Evolutionary conservation across 352 stramenopile species (phyloP).

Genomic region (Phytophthora cryptogea): DNA sequence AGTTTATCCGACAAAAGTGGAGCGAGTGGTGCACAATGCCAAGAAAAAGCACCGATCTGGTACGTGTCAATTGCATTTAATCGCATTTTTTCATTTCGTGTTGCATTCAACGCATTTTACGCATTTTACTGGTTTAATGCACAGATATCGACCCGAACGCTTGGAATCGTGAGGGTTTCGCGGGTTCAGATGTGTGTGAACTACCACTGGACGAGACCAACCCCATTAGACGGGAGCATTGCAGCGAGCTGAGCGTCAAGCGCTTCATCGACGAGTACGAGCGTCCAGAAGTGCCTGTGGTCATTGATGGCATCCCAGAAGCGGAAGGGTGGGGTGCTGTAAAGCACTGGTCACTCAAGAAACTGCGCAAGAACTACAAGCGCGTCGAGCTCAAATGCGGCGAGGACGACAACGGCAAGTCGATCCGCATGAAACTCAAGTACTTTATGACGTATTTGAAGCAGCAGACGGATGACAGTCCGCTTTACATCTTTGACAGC

Average conservation of each 20-base stretch:
- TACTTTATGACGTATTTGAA: slow-evolving; percentile 80
- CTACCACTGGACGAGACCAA: slow-evolving; percentile 72
- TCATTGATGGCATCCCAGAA: slow-evolving; percentile 86
- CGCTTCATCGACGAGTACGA: slow-evolving; percentile 90
- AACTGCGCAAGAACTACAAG: slow-evolving; percentile 80
- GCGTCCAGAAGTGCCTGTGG: slow-evolving; percentile 63
- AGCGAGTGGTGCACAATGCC: slow-evolving; percentile 50
- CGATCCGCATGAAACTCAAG: slow-evolving; percentile 84
- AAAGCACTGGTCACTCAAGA: slow-evolving; percentile 80
- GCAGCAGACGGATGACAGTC: slow-evolving; percentile 86
- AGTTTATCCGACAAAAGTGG: slow-evolving; percentile 52
- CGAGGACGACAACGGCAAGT: slow-evolving; percentile 79
- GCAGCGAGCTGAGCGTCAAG: slow-evolving; percentile 74
- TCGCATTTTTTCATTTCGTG: not conserved
- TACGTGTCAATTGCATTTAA: slow-evolving; percentile 20
- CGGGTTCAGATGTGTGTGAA: slow-evolving; percentile 79
- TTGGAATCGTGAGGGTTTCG: slow-evolving; percentile 83
- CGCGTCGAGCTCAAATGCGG: slow-evolving; percentile 78
- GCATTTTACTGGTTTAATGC: not conserved
- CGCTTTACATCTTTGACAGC: slow-evolving; percentile 98
- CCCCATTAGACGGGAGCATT: slow-evolving; percentile 70
- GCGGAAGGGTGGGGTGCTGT: slow-evolving; percentile 72
- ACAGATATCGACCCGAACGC: slow-evolving; percentile 68
- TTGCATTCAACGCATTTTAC: slow-evolving; percentile 3
- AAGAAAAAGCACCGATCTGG: slow-evolving; percentile 80